Base-by-base conservation (phyloP, 306 rosid species). In the Cucurbita maxima region DNA sequence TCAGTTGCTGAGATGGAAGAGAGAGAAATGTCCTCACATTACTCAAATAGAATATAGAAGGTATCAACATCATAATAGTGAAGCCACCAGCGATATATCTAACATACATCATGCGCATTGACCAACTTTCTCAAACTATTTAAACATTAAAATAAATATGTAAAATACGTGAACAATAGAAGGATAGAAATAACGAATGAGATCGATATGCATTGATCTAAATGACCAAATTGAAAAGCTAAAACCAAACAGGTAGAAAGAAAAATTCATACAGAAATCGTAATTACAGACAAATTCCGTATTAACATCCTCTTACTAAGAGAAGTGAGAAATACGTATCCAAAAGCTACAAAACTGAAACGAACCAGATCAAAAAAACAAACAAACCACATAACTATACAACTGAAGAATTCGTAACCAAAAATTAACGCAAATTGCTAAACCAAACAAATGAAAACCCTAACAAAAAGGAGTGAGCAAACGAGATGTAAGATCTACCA, bases 1-100 rank as follows among this genome's bases (percentile, higher is more conserved):
- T 95, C 99, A 61, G 88, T 75, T 51, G 76, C 97, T 91, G 86
- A 83, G 41, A 40, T 36, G 15, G 44, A 64, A 9, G 14, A 37
- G 59, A 5, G 1, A 66, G 34, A 63, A 63, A 63, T n/a, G 51
- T 61, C 25, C 48, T 7, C 45, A 60, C 4, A 38, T 62, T 62
- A 62, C 69, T 62, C 69, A n/a, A 61, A 61, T 13, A 64, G 52
- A 19, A 43, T 37, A 38, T 66, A 44, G 72, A 47, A 40, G 15
- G 34, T 30, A 30, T 30, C 34, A 63, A 68, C 20, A 47, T 15
- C 56, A 68, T 47, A 68, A 45, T 10, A 10, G 43, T 11, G 13
- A 43, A 18, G 19, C 36, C 7, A 4, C 53, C 10, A n/a, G 2
- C n/a, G 19, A 20, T 4, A 3, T 14, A 11, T 47, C 3, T 14